Conservation (phyloP, 768 basidiomycete species). For the Rhodotorula babjevae region DNA sequence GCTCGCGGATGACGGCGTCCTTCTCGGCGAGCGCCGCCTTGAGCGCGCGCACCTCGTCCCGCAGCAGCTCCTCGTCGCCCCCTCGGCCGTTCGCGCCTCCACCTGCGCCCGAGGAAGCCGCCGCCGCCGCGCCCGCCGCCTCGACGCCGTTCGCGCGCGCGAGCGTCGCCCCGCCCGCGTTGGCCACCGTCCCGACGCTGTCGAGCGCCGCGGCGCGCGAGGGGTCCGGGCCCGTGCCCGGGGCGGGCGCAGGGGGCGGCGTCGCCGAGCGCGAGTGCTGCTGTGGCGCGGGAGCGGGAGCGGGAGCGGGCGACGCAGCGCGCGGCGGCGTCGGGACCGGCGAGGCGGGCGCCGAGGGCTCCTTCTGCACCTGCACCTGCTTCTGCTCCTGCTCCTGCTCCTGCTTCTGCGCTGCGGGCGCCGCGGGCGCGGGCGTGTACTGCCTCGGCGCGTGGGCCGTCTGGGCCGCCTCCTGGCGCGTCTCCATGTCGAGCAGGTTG, state of each 20-base stretch:
- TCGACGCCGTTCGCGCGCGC: conserved; percentile 34
- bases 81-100: too few relatives aligned
- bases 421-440: conserved; percentile 43
- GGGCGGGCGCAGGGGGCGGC: too few relatives aligned
- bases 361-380: conserved; percentile 17
- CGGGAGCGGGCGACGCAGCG: neutral
- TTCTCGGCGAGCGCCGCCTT: conserved; percentile 68
- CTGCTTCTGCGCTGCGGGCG: conserved; percentile 14
- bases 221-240: conserved; percentile 13
- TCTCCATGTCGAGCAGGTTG: conserved; percentile 58
- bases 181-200: neutral
- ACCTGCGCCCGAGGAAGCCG: neutral
- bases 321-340: conserved; percentile 47
- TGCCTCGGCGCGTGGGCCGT: conserved; percentile 45
- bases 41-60: conserved; percentile 67
- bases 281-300: conserved; percentile 42
- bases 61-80: conserved; percentile 45
- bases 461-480: conserved; percentile 33
- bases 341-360: conserved; percentile 35
- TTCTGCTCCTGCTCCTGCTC: neutral
- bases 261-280: conserved; percentile 2
- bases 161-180: conserved; percentile 29
- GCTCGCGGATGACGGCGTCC: conserved; percentile 70
- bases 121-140: conserved; percentile 1
- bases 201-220: conserved; percentile 19